Conservation (phyloP, 2,329 filamentous ascomycete genomes). For the Exophiala sp. region DNA sequence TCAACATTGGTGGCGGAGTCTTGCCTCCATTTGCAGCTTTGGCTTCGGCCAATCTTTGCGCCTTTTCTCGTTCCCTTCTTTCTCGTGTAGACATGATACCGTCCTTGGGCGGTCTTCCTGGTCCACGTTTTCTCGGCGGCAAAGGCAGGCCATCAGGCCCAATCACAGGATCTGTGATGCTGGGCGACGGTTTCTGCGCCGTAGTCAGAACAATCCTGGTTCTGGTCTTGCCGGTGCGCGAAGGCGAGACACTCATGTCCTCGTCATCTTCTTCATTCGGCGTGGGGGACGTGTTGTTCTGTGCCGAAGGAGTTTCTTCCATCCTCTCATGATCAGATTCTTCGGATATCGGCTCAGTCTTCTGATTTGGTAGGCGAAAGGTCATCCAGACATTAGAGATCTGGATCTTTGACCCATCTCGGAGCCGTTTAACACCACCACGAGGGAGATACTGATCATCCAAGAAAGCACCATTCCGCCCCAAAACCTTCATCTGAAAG, state of each 20-base stretch:
- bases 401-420: slow-evolving; percentile 54
- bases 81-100: slow-evolving; percentile 63
- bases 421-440: slow-evolving; percentile 45
- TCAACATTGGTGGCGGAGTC: slow-evolving; percentile 37
- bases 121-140: slow-evolving; percentile 46
- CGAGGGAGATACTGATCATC: slow-evolving; percentile 46
- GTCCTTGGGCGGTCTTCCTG: slow-evolving; percentile 60
- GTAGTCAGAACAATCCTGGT: slow-evolving; percentile 21
- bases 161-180: slow-evolving; percentile 9
- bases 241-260: slow-evolving; percentile 16
- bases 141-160: slow-evolving; percentile 24
- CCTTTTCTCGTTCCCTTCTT: slow-evolving; percentile 49
- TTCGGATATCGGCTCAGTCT: slow-evolving; percentile 16
- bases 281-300: slow-evolving; percentile 12
- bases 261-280: slow-evolving; percentile 19
- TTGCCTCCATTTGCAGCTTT: slow-evolving; percentile 41
- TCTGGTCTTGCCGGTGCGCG: slow-evolving; percentile 15
- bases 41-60: slow-evolving; percentile 46
- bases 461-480: slow-evolving; percentile 53
- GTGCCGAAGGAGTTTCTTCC: slow-evolving; percentile 9
- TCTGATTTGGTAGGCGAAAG: slow-evolving; percentile 24
- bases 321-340: slow-evolving; percentile 22
- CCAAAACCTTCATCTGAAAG: slow-evolving; percentile 56
- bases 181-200: slow-evolving; percentile 6
- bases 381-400: slow-evolving; percentile 38